phyloP scores from a whole-genome alignment of 2,329 filamentous ascomycete species.

The Chrysoporthe puriensis region DNA sequence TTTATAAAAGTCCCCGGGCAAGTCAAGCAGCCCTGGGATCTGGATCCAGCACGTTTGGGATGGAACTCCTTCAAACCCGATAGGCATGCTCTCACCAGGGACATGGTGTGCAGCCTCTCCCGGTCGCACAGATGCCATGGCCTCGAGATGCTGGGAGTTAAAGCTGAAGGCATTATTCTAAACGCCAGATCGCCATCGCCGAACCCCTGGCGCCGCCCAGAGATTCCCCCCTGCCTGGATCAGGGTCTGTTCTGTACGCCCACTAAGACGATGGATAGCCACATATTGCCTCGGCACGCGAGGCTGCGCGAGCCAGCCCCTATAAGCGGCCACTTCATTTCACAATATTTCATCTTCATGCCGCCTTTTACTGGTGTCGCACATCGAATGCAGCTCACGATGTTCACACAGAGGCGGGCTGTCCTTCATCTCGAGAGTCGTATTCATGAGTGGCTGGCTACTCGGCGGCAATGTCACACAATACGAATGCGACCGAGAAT shows the following conservation, averaged over 20 bases:
- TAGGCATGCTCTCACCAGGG: constrained; percentile 14
- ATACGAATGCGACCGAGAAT: constrained; percentile 28
- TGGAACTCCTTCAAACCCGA: constrained; percentile 21
- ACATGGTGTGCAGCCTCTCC: constrained; percentile 6
- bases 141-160: constrained; percentile 13
- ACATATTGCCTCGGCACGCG: constrained; percentile 18
- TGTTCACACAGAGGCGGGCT: constrained; percentile 7
- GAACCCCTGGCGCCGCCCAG: constrained; percentile 18
- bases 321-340: background rate
- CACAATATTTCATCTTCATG: no score
- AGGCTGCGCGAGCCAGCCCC: constrained; percentile 10
- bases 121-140: constrained; percentile 16
- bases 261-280: background rate
- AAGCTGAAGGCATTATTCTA: constrained; percentile 19
- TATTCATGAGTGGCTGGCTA: constrained; percentile 31
- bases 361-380: no score
- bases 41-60: constrained; percentile 12
- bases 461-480: constrained; percentile 31
- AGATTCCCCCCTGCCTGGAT: constrained; percentile 18
- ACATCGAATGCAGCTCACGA: constrained; percentile 11
- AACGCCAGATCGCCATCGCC: constrained; percentile 23
- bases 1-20: background rate
- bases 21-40: constrained; percentile 3
- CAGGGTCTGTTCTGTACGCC: constrained; percentile 26
- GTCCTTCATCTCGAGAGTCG: constrained; percentile 29